Evolutionary conservation across 2,329 filamentous ascomycete genomes (phyloP), one percentile per base, ranked within the genome.

Genomic region (Phyllosticta paracitricarpa): DNA sequence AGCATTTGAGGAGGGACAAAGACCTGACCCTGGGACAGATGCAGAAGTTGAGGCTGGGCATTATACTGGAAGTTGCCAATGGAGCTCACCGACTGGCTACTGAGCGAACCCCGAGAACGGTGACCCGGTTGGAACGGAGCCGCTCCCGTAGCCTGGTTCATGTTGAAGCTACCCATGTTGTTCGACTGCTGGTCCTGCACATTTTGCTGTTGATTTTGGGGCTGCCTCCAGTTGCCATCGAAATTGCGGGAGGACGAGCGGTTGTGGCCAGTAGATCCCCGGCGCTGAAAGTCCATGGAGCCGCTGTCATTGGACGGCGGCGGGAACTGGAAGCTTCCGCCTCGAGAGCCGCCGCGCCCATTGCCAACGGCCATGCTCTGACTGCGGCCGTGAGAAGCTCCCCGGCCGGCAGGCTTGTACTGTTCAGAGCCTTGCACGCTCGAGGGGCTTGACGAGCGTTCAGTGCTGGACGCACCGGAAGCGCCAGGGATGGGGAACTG

Each of bases 191-290:
- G 82, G 65, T 80, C 80, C 67, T 79, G 79, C 63, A 75, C 76
- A 63, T 78, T 78, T 64, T 64, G 78, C 59, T 72, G 69, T 60
- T 78, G 76, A 63, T 75, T 77, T 67, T 83, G 83, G 67, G 89
- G 92, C 70, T 91, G 95, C 69, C 94, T 89, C 94, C 94, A 99
- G 77, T 99, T 99, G 69, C 92, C 87, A 67, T 99, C 94, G 71
- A 97, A 97, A 77, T 97, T 99, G 65, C 94, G 86, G 25, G 94
- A 99, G 10, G 84, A 84, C 33, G 87, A 88, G 64, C 94, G 85
- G 65, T 84, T 87, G 73, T 99, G 94, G 61, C 90, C 88, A 4
- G 33, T 40, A 68, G 88, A 89, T 68, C 88, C 86, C 67, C 90
- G 89, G 64, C 89, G 87, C 67, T 85, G 81, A 71, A 91, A 89